Evolutionary conservation across 1,139 yeast species (phyloP).

Genomic region (Saccharomyces hybrid): DNA sequence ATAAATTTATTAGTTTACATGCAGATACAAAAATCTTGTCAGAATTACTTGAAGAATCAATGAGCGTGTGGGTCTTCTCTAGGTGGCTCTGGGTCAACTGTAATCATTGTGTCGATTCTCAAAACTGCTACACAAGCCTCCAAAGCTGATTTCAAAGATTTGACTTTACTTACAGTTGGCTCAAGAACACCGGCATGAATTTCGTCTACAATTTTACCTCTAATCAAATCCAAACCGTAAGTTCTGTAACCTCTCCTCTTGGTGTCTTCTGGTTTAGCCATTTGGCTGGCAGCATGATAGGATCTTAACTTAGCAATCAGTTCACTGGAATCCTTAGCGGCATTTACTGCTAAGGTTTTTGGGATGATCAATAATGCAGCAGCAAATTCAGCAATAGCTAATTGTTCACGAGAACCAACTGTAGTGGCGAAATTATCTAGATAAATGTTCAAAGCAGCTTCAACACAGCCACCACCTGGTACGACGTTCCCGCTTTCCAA

Average conservation of each 20-base stretch:
- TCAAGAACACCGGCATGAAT: constrained; percentile 81
- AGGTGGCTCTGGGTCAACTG: constrained; percentile 92
- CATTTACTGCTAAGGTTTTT: constrained; percentile 93
- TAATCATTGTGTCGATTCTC: constrained; percentile 97
- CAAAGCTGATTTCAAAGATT: constrained; percentile 87
- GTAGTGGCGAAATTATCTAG: constrained; percentile 97
- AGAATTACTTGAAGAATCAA: constrained; percentile 8
- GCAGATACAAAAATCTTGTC: background rate
- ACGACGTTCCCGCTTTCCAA: constrained; percentile 94
- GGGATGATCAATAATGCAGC: constrained; percentile 85
- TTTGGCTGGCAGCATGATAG: constrained; percentile 92
- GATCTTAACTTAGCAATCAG: constrained; percentile 92
- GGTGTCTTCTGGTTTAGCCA: constrained; percentile 68
- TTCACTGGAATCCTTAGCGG: constrained; percentile 95
- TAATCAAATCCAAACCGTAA: constrained; percentile 86
- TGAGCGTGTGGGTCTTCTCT: constrained; percentile 83
- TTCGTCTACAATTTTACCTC: constrained; percentile 88
- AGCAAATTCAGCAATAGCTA: constrained; percentile 97
- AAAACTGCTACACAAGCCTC: constrained; percentile 97
- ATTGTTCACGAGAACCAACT: constrained; percentile 94
- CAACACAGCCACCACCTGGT: constrained; percentile 99
- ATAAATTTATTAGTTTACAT: background rate
- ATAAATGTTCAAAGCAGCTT: constrained; percentile 88
- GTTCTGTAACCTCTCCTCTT: constrained; percentile 82
- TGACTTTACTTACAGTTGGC: constrained; percentile 89